These are phyloP conservation scores for Apiotrichum domesticum DNA, from an alignment of 1,284 basidiomycete genomes.

Conservation along the genomic window DNA sequence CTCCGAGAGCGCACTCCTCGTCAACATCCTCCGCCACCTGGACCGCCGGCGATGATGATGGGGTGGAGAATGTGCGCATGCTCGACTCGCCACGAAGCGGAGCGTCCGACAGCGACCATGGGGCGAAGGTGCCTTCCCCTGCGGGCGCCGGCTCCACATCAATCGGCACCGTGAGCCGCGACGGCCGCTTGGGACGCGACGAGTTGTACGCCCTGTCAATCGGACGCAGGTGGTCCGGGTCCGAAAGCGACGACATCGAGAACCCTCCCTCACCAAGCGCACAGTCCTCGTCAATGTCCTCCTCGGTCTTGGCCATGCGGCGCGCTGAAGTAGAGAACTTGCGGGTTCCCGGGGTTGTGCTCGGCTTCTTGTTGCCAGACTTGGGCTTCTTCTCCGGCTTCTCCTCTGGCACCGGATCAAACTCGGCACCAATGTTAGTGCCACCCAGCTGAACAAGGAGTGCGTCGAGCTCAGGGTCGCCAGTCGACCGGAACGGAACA, in stretches of 20 bases:
- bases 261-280: background rate
- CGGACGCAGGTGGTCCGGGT: background rate
- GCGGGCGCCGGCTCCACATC: background rate
- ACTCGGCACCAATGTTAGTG: background rate
- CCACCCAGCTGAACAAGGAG: slow-evolving; percentile 1
- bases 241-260: background rate
- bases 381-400: background rate
- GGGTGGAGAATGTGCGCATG: too few species aligned
- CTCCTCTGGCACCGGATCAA: background rate
- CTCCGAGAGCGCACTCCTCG: slow-evolving; percentile 1
- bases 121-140: background rate
- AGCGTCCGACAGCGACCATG: slow-evolving; percentile 1
- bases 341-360: background rate
- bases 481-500: slow-evolving; percentile 2
- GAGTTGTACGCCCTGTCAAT: background rate
- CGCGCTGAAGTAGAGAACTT: slow-evolving; percentile 3
- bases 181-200: background rate
- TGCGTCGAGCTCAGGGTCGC: slow-evolving; percentile 5
- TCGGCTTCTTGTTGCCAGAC: background rate
- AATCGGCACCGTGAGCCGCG: background rate
- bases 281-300: slow-evolving; percentile 1
- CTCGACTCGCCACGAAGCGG: background rate
- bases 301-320: background rate
- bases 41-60: background rate
- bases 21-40: background rate